Evolutionary conservation across 1,284 basidiomycete species (phyloP), one percentile per base, ranked within the genome.

Genomic region (Trichosporon sp.): DNA sequence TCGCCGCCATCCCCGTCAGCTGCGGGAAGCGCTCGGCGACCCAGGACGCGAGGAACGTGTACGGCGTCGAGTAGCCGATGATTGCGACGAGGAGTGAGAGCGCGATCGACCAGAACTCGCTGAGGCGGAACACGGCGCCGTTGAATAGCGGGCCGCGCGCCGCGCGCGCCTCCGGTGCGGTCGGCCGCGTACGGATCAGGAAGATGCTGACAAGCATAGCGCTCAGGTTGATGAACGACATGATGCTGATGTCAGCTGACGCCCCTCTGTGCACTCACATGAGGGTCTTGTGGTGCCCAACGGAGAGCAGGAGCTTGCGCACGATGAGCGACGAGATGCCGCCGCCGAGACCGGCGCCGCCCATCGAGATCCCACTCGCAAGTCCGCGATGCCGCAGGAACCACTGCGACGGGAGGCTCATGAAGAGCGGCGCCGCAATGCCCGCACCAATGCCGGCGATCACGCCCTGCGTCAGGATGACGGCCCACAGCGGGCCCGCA

Each of bases 391-490:
- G 68, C 44, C 74, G 75, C 65, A 75, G 77, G 69, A 80, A 80
- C 79, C 79, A 80, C 67, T 80, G 79, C 3, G 75, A 75, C 12
- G 79, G 79, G 21, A 80, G 74, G 1, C 74, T 75, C 74, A 80
- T 76, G 74, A 80, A 80, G 21, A 80, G 66, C 1, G 79, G 79
- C 56, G 77, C 47, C 0, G 74, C 73, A 29, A 77, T 69, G 23
- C 79, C 78, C 60, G 74, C 70, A 2, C 77, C 77, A 9, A 77
- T 68, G 1, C 78, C 79, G 7, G 70, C 66, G 23, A 80, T 63
- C 1, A 75, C 64, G 29, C 79, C 79, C 72, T 75, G 62, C 21
- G 58, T 64, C 34, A 72, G 25, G 62, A 72, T 69, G 2, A 60
- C 62, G 47, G 53, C 31, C 68, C 65, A 65, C 6, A 72, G 66